Percentiles rank a stretch among this genome's conserved stretches.
Evolutionary conservation across 73 alveolate genomes (phyloP).

Genomic region (Vitrella brassicaformis): DNA sequence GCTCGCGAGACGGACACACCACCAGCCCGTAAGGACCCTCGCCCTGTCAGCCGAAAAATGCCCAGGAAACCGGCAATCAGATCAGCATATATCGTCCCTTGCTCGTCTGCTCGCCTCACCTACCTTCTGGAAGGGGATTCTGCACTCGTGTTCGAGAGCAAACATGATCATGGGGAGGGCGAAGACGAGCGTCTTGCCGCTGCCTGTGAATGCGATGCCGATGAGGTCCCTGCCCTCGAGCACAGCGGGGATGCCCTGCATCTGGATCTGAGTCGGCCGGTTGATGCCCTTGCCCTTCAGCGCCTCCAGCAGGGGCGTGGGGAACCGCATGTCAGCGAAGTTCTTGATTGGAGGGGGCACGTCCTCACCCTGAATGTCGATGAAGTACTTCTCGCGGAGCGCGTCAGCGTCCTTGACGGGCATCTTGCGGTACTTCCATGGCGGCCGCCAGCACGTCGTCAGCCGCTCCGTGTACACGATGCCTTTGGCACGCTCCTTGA

Average conservation of each 20-base stretch:
- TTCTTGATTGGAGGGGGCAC: conserved; percentile 25
- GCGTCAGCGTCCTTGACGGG: conserved; percentile 18
- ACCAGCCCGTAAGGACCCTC: conserved; percentile 46
- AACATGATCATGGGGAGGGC: conserved; percentile 34
- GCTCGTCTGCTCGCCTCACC: too few relatives aligned
- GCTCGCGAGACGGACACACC: conserved; percentile 58
- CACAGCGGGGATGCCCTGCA: conserved; percentile 60
- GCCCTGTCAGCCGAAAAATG: background rate
- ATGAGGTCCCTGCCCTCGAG: conserved; percentile 17
- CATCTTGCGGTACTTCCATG: conserved; percentile 22
- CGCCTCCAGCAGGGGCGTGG: conserved; percentile 19
- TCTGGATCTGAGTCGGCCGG: conserved; percentile 80
- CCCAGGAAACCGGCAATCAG: background rate
- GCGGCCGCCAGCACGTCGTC: conserved; percentile 25
- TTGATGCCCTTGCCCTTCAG: conserved; percentile 35
- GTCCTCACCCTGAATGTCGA: conserved; percentile 11
- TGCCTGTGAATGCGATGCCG: conserved; percentile 43
- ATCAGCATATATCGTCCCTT: too few relatives aligned
- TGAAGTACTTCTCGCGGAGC: conserved; percentile 25
- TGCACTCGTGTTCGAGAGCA: conserved; percentile 29
- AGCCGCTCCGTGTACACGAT: conserved; percentile 21
- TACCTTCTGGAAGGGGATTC: background rate
- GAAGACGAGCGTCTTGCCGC: conserved; percentile 38
- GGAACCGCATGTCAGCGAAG: conserved; percentile 28
- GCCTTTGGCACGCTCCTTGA: conserved; percentile 23